These are phyloP conservation scores for Tolypocladium pustulatum DNA, from an alignment of 2,329 filamentous ascomycete species.

Conservation along the genomic window DNA sequence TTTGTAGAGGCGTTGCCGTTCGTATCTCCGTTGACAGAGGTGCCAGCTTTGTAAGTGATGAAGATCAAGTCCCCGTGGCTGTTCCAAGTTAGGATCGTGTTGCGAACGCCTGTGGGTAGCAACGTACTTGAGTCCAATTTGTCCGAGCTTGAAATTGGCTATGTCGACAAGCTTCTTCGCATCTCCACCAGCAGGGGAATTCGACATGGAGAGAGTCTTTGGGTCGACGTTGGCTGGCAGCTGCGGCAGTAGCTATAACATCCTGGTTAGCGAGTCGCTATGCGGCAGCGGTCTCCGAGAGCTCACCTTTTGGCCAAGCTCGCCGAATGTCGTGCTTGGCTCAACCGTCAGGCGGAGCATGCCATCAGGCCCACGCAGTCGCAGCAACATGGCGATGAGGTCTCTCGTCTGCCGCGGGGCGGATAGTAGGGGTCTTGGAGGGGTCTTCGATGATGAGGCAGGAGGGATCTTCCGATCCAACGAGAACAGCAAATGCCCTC, in stretches of 20 bases:
- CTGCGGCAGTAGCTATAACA: conserved; percentile 40
- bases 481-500: neutral
- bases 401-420: neutral
- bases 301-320: conserved; percentile 43
- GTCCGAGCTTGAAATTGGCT: conserved; percentile 40
- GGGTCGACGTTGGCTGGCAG: conserved; percentile 54
- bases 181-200: conserved; percentile 47
- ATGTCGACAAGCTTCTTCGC: conserved; percentile 50
- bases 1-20: conserved; percentile 26
- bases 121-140: conserved; percentile 49
- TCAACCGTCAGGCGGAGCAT: conserved; percentile 79
- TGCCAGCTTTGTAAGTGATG: conserved; percentile 62
- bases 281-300: neutral
- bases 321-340: conserved; percentile 59
- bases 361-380: conserved; percentile 85
- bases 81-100: conserved; percentile 7
- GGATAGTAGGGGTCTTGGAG: neutral
- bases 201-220: conserved; percentile 49
- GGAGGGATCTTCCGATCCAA: neutral
- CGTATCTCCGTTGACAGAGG: conserved; percentile 21
- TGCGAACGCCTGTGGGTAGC: conserved; percentile 1
- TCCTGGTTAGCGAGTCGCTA: neutral
- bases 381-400: conserved; percentile 57
- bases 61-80: conserved; percentile 91
- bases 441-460: neutral